A percentile compares a stretch with the other conserved stretches of the same genome.
phyloP scores from a whole-genome alignment of 2,329 filamentous ascomycete genomes.

The Diaporthe helianthi region DNA sequence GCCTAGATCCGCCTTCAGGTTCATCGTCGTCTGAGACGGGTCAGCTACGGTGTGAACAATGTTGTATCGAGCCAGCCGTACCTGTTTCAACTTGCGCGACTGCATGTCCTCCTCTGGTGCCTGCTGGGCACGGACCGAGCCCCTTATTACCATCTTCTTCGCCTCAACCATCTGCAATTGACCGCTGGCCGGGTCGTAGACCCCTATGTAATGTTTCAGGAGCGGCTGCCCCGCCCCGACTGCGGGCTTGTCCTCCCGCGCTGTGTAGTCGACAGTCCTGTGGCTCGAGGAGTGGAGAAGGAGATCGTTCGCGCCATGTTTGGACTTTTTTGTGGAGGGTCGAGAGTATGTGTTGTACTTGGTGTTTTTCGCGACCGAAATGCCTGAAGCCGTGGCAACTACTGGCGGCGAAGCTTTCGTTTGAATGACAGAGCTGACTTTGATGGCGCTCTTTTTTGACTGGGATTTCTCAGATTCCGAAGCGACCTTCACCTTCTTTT shows the following conservation, averaged over 20 bases:
- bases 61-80: conserved; percentile 37
- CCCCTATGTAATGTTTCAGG: conserved; percentile 69
- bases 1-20: conserved; percentile 73
- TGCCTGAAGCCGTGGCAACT: conserved; percentile 51
- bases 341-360: conserved; percentile 58
- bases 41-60: neutral
- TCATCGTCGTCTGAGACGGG: conserved; percentile 59
- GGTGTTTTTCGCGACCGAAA: conserved; percentile 46
- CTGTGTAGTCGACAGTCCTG: conserved; percentile 65
- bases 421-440: conserved; percentile 39
- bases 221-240: conserved; percentile 47
- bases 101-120: conserved; percentile 55
- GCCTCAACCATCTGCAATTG: conserved; percentile 67
- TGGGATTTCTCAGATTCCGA: conserved; percentile 50
- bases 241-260: conserved; percentile 56
- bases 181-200: conserved; percentile 67
- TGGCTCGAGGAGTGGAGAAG: conserved; percentile 65
- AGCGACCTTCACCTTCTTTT: conserved; percentile 61
- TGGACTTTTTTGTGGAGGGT: conserved; percentile 44
- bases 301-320: conserved; percentile 52
- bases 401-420: conserved; percentile 41
- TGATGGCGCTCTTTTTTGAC: conserved; percentile 45
- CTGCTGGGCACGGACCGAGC: conserved; percentile 62
- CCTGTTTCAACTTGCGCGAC: conserved; percentile 46
- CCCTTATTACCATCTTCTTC: conserved; percentile 68